Conservation (phyloP, 1,139 yeast species). For the Blastobotrys indianensis region DNA sequence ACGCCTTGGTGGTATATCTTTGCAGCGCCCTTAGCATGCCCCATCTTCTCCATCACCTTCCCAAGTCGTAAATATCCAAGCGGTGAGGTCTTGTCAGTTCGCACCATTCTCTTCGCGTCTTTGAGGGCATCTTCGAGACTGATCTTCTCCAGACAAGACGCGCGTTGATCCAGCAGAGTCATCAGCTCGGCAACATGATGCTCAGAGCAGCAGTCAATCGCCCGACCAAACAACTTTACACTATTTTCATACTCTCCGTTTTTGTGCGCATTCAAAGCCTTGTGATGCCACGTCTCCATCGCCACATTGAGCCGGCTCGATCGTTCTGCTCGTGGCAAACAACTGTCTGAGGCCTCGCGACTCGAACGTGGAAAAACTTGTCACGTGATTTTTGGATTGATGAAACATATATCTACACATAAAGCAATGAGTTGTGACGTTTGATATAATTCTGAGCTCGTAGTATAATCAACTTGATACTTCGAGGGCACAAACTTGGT, state of each 20-base stretch:
- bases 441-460: too few relatives aligned
- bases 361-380: background rate
- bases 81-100: slow-evolving; percentile 3
- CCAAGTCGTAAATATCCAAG: slow-evolving; percentile 13
- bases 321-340: background rate
- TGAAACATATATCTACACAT: too few relatives aligned
- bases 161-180: slow-evolving; percentile 12
- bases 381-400: background rate
- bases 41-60: slow-evolving; percentile 3
- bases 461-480: too few relatives aligned
- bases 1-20: slow-evolving; percentile 9
- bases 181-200: background rate
- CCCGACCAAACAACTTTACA: slow-evolving; percentile 3
- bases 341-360: background rate
- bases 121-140: slow-evolving; percentile 5
- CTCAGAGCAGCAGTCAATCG: slow-evolving; percentile 1
- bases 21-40: slow-evolving; percentile 1
- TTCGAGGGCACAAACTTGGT: too few relatives aligned
- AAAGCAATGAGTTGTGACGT: too few relatives aligned
- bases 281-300: slow-evolving; percentile 11
- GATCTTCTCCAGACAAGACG: slow-evolving; percentile 6
- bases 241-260: slow-evolving; percentile 8
- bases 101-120: slow-evolving; percentile 11
- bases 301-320: too few relatives aligned
- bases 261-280: slow-evolving; percentile 10